These are phyloP conservation scores for Trifolium pratense DNA, from an alignment of 306 rosid species.

Conservation along the genomic window DNA sequence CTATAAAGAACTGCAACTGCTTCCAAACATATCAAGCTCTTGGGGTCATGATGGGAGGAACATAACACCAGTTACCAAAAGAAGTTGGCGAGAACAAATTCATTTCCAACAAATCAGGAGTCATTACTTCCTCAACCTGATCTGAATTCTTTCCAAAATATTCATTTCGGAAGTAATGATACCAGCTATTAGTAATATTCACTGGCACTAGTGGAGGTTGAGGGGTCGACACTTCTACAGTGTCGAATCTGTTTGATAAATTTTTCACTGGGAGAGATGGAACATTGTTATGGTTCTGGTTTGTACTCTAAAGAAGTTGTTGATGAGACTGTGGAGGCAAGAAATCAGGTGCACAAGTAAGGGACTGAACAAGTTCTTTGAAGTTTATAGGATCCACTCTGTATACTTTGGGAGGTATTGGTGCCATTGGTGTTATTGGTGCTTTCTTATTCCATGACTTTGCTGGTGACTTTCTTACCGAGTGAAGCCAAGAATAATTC, in stretches of 20 bases:
- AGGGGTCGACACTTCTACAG: background rate
- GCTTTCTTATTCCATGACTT: constrained; percentile 68
- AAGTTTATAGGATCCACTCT: constrained; percentile 79
- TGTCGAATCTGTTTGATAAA: background rate
- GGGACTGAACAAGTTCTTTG: constrained; percentile 69
- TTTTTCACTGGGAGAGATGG: background rate
- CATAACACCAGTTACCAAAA: constrained; percentile 46
- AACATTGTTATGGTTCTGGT: background rate
- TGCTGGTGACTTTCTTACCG: constrained; percentile 51
- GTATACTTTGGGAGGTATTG: constrained; percentile 61
- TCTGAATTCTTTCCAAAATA: constrained; percentile 29
- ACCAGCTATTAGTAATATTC: constrained; percentile 38
- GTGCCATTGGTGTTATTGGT: constrained; percentile 70
- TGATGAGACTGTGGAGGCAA: constrained; percentile 20
- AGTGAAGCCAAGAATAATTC: constrained; percentile 46
- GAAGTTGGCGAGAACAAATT: constrained; percentile 56
- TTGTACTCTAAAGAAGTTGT: constrained; percentile 32
- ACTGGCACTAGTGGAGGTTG: background rate
- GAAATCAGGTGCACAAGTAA: constrained; percentile 68
- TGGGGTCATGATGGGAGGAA: constrained; percentile 58
- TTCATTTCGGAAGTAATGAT: constrained; percentile 41
- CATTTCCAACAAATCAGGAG: constrained; percentile 44
- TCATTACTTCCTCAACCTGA: background rate
- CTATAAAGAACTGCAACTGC: background rate
- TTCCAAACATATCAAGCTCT: constrained; percentile 25